phyloP scores from a whole-genome alignment of 2,329 filamentous ascomycete species.

The Phaeomoniella chlamydospora region DNA sequence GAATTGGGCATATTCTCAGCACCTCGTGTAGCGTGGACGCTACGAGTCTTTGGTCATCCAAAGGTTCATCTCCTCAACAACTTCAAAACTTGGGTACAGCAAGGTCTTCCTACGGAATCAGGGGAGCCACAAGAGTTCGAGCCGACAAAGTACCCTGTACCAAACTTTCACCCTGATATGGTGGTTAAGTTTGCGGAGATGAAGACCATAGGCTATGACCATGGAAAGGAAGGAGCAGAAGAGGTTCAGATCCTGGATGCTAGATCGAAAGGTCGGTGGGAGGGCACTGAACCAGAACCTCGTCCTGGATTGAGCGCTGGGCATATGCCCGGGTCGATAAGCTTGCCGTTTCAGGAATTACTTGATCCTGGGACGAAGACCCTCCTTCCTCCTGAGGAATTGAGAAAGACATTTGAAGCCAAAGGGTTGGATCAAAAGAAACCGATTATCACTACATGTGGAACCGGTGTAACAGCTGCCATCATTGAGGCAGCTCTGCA shows the following conservation, averaged over 20 bases:
- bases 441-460: conserved; percentile 77
- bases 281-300: conserved; percentile 72
- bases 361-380: conserved; percentile 74
- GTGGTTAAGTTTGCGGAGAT: conserved; percentile 76
- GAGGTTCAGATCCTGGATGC: conserved; percentile 84
- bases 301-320: conserved; percentile 74
- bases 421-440: conserved; percentile 66
- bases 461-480: conserved; percentile 86
- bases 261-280: conserved; percentile 63
- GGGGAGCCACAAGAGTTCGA: conserved; percentile 34
- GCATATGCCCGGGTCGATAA: conserved; percentile 81
- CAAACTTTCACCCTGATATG: conserved; percentile 46
- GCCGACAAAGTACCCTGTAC: conserved; percentile 28
- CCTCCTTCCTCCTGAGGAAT: conserved; percentile 55
- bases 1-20: conserved; percentile 91
- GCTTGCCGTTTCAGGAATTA: conserved; percentile 63
- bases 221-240: conserved; percentile 70
- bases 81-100: conserved; percentile 82
- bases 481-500: conserved; percentile 77
- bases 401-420: conserved; percentile 62
- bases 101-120: conserved; percentile 69
- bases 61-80: conserved; percentile 89
- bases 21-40: conserved; percentile 84
- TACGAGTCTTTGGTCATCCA: conserved; percentile 76
- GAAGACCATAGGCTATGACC: conserved; percentile 58